Evolutionary conservation across 495 filamentous ascomycete genomes (phyloP).

Genomic region (Hypoxylon lienhwacheense): DNA sequence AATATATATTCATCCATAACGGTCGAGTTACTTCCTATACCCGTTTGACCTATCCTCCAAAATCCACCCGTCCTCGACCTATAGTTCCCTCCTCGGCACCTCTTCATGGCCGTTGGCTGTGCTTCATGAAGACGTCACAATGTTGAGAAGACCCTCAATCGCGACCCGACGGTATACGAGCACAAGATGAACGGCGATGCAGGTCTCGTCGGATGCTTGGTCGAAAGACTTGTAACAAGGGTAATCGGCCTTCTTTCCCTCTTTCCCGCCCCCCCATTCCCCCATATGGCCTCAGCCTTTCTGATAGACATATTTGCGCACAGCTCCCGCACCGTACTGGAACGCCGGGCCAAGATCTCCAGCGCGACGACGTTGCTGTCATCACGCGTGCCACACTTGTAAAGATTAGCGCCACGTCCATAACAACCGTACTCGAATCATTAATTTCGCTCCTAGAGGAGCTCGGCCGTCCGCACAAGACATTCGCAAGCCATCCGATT

Average conservation of each 20-base stretch:
- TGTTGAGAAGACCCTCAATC: conserved; percentile 36
- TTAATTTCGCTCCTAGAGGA: conserved; percentile 57
- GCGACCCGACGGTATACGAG: conserved; percentile 39
- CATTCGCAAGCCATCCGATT: conserved; percentile 49
- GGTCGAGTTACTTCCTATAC: too few species aligned
- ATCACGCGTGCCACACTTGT: conserved; percentile 63
- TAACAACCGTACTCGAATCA: conserved; percentile 58
- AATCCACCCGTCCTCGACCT: conserved; percentile 3
- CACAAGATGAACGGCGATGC: conserved; percentile 63
- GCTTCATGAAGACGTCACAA: conserved; percentile 42
- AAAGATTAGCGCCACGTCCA: conserved; percentile 57
- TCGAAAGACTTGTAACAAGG: conserved; percentile 65
- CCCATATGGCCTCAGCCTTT: conserved; percentile 8
- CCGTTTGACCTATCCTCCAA: neutral
- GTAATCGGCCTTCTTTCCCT: conserved; percentile 42
- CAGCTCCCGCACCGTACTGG: conserved; percentile 68
- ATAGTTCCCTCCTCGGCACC: conserved; percentile 7
- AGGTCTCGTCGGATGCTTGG: conserved; percentile 63
- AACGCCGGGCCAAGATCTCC: conserved; percentile 57
- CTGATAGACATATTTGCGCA: conserved; percentile 19
- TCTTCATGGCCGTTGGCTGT: conserved; percentile 22
- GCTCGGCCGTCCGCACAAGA: conserved; percentile 51
- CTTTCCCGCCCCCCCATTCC: conserved; percentile 4
- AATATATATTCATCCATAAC: too few species aligned
- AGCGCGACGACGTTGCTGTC: conserved; percentile 62